Evolutionary conservation across 1,284 basidiomycete genomes (phyloP).

Genomic region (Ganoderma resinaceum): DNA sequence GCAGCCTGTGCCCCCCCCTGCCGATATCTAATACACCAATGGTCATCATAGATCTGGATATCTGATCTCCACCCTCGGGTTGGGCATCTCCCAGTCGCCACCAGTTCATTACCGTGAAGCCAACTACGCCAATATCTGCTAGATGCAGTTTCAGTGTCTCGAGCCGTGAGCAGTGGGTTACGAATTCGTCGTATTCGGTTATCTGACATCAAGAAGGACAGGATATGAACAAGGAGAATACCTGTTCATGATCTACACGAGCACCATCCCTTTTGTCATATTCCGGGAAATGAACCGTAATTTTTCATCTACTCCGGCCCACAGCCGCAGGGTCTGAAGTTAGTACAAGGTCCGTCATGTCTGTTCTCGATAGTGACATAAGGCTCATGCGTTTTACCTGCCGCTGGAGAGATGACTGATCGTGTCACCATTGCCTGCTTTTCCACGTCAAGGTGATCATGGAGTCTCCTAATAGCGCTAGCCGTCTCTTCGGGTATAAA

Average conservation of each 20-base stretch:
- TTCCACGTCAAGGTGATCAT: background rate
- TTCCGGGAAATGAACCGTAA: background rate
- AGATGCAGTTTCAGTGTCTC: background rate
- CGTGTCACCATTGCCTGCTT: background rate
- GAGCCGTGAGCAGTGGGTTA: background rate
- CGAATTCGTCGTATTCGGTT: background rate
- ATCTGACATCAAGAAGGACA: background rate
- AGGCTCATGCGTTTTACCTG: background rate
- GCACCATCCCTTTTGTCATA: background rate
- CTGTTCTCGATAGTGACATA: background rate
- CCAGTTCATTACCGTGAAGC: background rate
- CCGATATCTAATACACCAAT: background rate
- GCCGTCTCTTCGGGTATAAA: background rate
- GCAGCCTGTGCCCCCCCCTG: background rate
- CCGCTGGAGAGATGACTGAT: background rate
- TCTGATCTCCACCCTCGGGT: background rate
- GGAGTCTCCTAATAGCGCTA: background rate
- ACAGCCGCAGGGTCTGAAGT: background rate
- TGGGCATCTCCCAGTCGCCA: background rate
- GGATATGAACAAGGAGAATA: background rate
- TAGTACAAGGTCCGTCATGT: background rate
- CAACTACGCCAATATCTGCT: background rate
- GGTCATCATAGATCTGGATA: background rate
- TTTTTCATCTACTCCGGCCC: background rate
- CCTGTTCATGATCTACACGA: background rate